phyloP scores from a whole-genome alignment of 495 filamentous ascomycete genomes.

The Cenococcum geophilum region DNA sequence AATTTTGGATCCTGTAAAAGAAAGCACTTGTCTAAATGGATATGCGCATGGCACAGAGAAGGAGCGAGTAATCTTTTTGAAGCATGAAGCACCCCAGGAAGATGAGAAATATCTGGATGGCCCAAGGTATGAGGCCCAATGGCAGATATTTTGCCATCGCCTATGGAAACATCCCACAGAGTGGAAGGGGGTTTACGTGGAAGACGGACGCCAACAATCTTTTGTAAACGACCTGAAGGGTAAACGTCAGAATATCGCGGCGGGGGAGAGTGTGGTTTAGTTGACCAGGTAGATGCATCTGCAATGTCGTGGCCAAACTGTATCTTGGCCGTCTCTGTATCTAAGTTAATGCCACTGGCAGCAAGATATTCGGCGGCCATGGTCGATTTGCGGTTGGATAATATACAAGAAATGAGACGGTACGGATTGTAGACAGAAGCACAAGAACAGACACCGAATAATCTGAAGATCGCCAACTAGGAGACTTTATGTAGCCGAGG shows the following conservation, averaged over 20 bases:
- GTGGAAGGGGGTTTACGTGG: conserved; percentile 34
- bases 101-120: conserved; percentile 31
- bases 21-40: conserved; percentile 72
- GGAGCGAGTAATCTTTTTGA: conserved; percentile 46
- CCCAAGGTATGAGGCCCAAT: conserved; percentile 35
- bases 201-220: conserved; percentile 41
- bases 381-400: neutral
- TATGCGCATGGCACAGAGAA: conserved; percentile 65
- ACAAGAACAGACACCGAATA: neutral
- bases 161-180: conserved; percentile 44
- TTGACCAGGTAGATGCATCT: conserved; percentile 7
- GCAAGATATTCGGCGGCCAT: conserved; percentile 35
- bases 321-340: conserved; percentile 32
- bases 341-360: conserved; percentile 29
- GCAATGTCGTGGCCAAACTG: conserved; percentile 20
- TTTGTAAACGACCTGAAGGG: conserved; percentile 14
- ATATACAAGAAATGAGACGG: neutral
- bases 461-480: neutral
- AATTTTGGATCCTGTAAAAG: conserved; percentile 55
- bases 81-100: conserved; percentile 30
- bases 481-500: neutral
- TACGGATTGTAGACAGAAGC: neutral
- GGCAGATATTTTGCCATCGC: conserved; percentile 39
- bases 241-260: conserved; percentile 23
- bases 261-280: conserved; percentile 9